phyloP scores from a whole-genome alignment of 2,329 filamentous ascomycete species.

The Xylaria polymorpha region DNA sequence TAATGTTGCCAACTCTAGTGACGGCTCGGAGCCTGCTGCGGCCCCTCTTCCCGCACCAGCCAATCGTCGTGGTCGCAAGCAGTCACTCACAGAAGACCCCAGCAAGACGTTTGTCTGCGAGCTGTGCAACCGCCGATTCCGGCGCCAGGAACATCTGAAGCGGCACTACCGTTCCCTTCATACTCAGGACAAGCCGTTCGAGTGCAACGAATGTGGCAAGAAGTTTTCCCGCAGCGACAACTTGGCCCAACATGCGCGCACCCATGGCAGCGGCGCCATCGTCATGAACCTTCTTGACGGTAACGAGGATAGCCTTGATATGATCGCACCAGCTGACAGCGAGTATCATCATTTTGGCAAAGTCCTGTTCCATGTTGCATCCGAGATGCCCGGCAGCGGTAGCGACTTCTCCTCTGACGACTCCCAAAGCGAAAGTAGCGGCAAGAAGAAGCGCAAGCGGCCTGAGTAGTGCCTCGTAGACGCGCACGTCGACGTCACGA shows the following conservation, averaged over 20 bases:
- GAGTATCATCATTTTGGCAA: constrained; percentile 77
- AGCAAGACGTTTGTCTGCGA: constrained; percentile 99
- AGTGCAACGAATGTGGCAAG: constrained; percentile 98
- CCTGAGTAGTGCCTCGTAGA: constrained; percentile 60
- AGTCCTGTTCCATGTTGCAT: constrained; percentile 83
- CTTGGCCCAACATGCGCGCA: constrained; percentile 93
- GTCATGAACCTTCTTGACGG: constrained; percentile 89
- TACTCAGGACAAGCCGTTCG: constrained; percentile 98
- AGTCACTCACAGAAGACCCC: constrained; percentile 96
- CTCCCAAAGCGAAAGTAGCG: constrained; percentile 56
- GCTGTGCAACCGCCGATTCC: constrained; percentile 95
- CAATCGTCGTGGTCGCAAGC: constrained; percentile 96
- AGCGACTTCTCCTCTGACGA: constrained; percentile 69
- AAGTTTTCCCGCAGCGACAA: constrained; percentile 99
- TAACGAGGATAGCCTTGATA: constrained; percentile 63
- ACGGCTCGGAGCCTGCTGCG: constrained; percentile 61
- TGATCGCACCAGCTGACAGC: constrained; percentile 62
- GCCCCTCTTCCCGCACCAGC: constrained; percentile 66
- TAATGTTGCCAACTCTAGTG: constrained; percentile 53
- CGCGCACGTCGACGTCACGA: constrained; percentile 47
- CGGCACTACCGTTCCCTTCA: constrained; percentile 98
- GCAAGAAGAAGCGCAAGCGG: constrained; percentile 84
- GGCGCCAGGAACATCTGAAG: constrained; percentile 98
- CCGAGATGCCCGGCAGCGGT: constrained; percentile 75
- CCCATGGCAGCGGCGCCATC: constrained; percentile 89